Base-by-base conservation (phyloP, 495 filamentous ascomycete genomes). In the Cladorrhinum samala region DNA sequence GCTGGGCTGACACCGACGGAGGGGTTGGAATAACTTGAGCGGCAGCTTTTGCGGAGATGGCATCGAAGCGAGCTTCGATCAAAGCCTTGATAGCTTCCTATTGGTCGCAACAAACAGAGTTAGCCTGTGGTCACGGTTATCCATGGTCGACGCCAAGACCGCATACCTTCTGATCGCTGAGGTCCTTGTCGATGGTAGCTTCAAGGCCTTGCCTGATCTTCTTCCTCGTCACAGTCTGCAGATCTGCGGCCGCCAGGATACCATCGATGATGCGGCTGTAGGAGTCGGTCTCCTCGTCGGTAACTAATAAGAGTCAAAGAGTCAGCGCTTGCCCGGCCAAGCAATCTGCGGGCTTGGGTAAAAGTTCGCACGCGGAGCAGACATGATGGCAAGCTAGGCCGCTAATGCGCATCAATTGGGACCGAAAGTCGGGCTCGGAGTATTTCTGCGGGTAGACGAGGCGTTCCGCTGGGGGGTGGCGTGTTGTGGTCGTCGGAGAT, bases 151-250 rank as follows among this genome's bases (percentile, higher is more conserved):
- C 39, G 23, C 18, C 27, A 19, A 46, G 23, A 49, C 11, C 18
- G 65, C 78, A 37, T 54, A 91, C 93, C 82, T 96, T 98, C 67
- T 95, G 83, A 18, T 82, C 77, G 49, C 83, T 86, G 64, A 96
- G 79, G 69, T 98, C 91, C 75, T 89, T 82, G 52, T 85, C 77
- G 11, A 73, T 60, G 37, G 75, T 78, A 53, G 80, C 81, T 68
- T 92, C 85, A 5, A 98, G 78, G 21, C 85, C 87, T 68, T 89
- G 87, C 56, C 93, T 87, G 61, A 97, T 89, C 66, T 85, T 83
- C 73, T 97, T 97, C 57, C 89, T 87, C 21, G 93, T 94, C 54
- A 98, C 86, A 30, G 90, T 95, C 51, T 86, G 81, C 40, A 98
- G 80, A 60, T 98, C 90, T 56, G 88, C 87, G 23, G 77, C 77